These are phyloP conservation scores for Arthrobotrys sinensis DNA, from an alignment of 2,329 filamentous ascomycete species.

Conservation along the genomic window DNA sequence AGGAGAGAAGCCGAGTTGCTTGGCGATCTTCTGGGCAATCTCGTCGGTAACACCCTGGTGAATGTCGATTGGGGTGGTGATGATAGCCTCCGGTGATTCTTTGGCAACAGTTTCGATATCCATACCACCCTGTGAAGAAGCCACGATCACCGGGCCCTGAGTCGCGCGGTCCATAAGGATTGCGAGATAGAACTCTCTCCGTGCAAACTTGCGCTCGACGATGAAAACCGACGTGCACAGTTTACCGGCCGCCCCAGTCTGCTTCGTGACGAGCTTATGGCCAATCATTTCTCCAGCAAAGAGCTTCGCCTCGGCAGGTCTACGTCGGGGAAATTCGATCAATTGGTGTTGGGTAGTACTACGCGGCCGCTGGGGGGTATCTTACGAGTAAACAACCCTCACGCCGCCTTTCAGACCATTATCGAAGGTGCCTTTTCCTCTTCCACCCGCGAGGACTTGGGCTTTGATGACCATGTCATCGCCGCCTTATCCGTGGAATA, in stretches of 20 bases:
- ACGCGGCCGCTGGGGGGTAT: constrained; percentile 47
- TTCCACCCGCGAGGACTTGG: constrained; percentile 95
- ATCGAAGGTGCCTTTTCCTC: constrained; percentile 97
- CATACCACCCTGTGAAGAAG: constrained; percentile 98
- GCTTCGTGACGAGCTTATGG: constrained; percentile 99
- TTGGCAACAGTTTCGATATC: constrained; percentile 99
- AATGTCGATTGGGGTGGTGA: constrained; percentile 93
- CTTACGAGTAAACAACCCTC: constrained; percentile 94
- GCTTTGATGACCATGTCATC: constrained; percentile 99
- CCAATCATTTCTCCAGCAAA: constrained; percentile 99
- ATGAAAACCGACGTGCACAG: constrained; percentile 99
- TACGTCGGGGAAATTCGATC: constrained; percentile 65
- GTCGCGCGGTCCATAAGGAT: constrained; percentile 96
- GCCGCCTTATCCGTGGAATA: constrained; percentile 67
- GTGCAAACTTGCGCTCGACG: constrained; percentile 99
- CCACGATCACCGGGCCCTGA: constrained; percentile 94
- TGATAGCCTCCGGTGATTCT: constrained; percentile 96
- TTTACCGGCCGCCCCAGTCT: constrained; percentile 93
- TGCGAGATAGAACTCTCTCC: constrained; percentile 98
- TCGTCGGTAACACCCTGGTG: constrained; percentile 95
- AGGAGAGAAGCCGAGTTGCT: constrained; percentile 95
- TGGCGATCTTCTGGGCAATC: constrained; percentile 89
- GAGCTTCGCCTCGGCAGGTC: constrained; percentile 92
- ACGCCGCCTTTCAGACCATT: constrained; percentile 99
- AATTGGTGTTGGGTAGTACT: constrained; percentile 3